Base-by-base conservation (phyloP, 257 asterid species). In the Przewalskia tangutica region DNA sequence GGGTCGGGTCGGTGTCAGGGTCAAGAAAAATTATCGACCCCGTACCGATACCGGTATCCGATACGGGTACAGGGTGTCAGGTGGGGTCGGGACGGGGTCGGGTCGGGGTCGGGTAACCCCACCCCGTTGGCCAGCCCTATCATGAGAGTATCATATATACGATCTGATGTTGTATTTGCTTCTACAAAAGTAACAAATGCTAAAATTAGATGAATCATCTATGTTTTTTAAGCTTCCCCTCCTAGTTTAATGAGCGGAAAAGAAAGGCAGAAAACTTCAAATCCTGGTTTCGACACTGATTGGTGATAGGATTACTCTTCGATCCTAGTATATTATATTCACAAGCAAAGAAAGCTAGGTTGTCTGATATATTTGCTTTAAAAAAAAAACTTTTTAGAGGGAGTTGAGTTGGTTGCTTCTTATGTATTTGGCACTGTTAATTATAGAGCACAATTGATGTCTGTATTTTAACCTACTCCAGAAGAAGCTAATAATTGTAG, bases 91-190 rank as follows among this genome's bases (percentile, higher is more conserved):
- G n/a, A n/a, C n/a, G n/a, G n/a, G n/a, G n/a, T n/a, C n/a, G n/a
- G n/a, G n/a, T n/a, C n/a, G n/a, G n/a, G n/a, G n/a, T n/a, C n/a
- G n/a, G n/a, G n/a, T n/a, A n/a, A n/a, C n/a, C n/a, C n/a, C n/a
- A n/a, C n/a, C n/a, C n/a, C n/a, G n/a, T n/a, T n/a, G n/a, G n/a
- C n/a, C n/a, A n/a, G n/a, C n/a, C n/a, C n/a, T n/a, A n/a, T n/a
- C 32, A 27, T 1, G 32, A 27, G 83, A 98, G 98, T 38, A 83
- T 93, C 85, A 95, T 94, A 88, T 95, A 95, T 82, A 77, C 91
- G 97, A 67, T 91, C 97, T 36, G 98, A 95, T 90, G 98, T 95
- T 14, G 94, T 44, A 67, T 95, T 94, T 86, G 90, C 93, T 23
- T 90, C 1, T 27, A 27, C 32, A 27, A 27, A 27, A 27, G 32